These are phyloP conservation scores for Pezicula radicicola DNA, from an alignment of 2,329 filamentous ascomycete genomes.

Conservation along the genomic window DNA sequence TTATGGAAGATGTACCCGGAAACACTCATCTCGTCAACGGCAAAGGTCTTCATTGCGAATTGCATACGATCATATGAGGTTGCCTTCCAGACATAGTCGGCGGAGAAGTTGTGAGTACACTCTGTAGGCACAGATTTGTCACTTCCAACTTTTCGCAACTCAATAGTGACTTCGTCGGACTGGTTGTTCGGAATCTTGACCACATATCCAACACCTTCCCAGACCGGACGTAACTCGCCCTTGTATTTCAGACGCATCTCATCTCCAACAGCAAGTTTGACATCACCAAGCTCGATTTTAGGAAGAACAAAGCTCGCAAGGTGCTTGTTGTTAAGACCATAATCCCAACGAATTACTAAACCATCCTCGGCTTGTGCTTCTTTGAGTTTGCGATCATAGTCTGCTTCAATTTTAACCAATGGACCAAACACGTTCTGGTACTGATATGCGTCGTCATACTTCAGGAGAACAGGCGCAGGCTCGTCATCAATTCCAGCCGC, in stretches of 20 bases:
- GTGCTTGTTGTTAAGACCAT: constrained; percentile 95
- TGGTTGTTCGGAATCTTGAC: constrained; percentile 99
- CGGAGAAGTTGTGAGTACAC: constrained; percentile 95
- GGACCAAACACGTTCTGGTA: constrained; percentile 99
- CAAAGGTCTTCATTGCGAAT: constrained; percentile 98
- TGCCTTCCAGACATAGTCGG: constrained; percentile 99
- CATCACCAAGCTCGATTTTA: constrained; percentile 95
- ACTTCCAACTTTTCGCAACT: constrained; percentile 89
- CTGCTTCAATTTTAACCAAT: constrained; percentile 97
- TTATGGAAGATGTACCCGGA: constrained; percentile 99
- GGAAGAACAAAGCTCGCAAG: constrained; percentile 92
- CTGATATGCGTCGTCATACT: constrained; percentile 96
- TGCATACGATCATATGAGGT: constrained; percentile 99
- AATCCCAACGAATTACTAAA: constrained; percentile 91
- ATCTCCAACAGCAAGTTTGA: constrained; percentile 95
- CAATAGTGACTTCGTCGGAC: constrained; percentile 94
- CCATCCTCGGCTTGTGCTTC: constrained; percentile 97
- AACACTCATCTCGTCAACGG: constrained; percentile 95
- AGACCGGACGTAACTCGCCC: constrained; percentile 84
- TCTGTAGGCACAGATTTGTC: constrained; percentile 96
- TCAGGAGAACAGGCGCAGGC: constrained; percentile 84
- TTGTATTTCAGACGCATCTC: constrained; percentile 98
- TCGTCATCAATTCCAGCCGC: constrained; percentile 91
- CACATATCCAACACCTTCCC: constrained; percentile 98
- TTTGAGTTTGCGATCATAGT: constrained; percentile 98